phyloP scores from a whole-genome alignment of 2,329 filamentous ascomycete genomes.

The Hymenoscyphus fructigenus region DNA sequence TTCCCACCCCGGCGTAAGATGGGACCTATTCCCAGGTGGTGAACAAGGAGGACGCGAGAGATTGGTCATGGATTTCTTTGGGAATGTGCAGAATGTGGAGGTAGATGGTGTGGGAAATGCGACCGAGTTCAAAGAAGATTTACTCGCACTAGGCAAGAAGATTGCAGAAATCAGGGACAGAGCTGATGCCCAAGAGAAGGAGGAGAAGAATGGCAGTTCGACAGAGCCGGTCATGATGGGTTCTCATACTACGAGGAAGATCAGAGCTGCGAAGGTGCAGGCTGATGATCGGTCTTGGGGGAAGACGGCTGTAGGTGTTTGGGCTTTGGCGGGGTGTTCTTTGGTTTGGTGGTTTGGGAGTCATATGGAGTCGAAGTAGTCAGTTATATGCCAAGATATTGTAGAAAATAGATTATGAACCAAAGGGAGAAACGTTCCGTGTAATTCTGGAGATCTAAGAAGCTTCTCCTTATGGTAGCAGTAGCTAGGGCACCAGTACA shows the following conservation, averaged over 20 bases:
- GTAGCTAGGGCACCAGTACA: too few relatives aligned
- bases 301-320: slow-evolving; percentile 62
- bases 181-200: slow-evolving; percentile 34
- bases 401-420: not conserved
- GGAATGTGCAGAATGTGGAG: slow-evolving; percentile 96
- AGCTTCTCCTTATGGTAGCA: too few relatives aligned
- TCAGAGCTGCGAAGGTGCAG: slow-evolving; percentile 57
- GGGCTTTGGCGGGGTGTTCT: slow-evolving; percentile 60
- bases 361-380: not conserved
- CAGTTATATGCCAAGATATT: not conserved
- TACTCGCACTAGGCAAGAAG: slow-evolving; percentile 71
- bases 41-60: slow-evolving; percentile 74
- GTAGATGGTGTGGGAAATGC: slow-evolving; percentile 58
- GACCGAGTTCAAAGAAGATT: slow-evolving; percentile 65
- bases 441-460: too few relatives aligned
- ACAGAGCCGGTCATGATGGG: slow-evolving; percentile 19
- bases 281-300: slow-evolving; percentile 67
- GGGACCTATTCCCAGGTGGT: slow-evolving; percentile 90
- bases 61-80: slow-evolving; percentile 94
- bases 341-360: slow-evolving; percentile 55
- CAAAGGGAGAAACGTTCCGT: not conserved
- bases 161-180: slow-evolving; percentile 53
- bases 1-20: slow-evolving; percentile 85
- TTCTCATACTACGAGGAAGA: slow-evolving; percentile 35
- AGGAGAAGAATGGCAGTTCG: slow-evolving; percentile 29